Conservation (phyloP, 2,329 filamentous ascomycete genomes). For the Curvularia sp. region DNA sequence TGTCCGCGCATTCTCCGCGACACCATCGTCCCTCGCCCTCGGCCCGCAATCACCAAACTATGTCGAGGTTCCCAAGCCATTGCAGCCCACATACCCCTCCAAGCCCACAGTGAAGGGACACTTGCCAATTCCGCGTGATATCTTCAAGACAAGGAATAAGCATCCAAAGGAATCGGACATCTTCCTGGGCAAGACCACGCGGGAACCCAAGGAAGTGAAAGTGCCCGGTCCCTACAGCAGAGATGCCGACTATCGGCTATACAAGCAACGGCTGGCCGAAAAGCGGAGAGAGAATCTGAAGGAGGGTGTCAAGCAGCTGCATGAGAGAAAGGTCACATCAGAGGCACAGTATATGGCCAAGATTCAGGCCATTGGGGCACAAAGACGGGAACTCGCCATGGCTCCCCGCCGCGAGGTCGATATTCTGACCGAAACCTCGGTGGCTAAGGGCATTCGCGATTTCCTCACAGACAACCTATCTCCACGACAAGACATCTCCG, state of each 20-base stretch:
- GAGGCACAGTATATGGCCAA: conserved; percentile 32
- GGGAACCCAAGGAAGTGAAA: conserved; percentile 56
- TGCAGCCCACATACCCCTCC: conserved; percentile 68
- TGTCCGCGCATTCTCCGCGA: conserved; percentile 54
- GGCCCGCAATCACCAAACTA: conserved; percentile 88
- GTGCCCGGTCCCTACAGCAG: conserved; percentile 44
- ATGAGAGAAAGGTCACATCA: conserved; percentile 51
- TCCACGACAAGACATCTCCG: conserved; percentile 33
- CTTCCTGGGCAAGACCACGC: conserved; percentile 68
- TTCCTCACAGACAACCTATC: conserved; percentile 44
- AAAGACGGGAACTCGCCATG: conserved; percentile 60
- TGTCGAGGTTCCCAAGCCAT: conserved; percentile 78
- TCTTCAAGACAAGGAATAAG: conserved; percentile 65
- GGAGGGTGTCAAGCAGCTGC: conserved; percentile 73
- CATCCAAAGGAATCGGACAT: conserved; percentile 63
- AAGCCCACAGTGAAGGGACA: conserved; percentile 71
- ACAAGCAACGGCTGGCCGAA: conserved; percentile 77
- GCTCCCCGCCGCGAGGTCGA: conserved; percentile 73
- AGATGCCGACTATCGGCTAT: conserved; percentile 62
- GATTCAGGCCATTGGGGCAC: conserved; percentile 49
- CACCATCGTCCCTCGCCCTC: conserved; percentile 57
- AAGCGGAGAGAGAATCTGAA: conserved; percentile 74
- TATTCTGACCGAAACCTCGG: conserved; percentile 40
- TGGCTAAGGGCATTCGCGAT: conserved; percentile 43
- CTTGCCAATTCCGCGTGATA: conserved; percentile 79